phyloP scores from a whole-genome alignment of 768 basidiomycete species.

The Auricularia auricula-judae region DNA sequence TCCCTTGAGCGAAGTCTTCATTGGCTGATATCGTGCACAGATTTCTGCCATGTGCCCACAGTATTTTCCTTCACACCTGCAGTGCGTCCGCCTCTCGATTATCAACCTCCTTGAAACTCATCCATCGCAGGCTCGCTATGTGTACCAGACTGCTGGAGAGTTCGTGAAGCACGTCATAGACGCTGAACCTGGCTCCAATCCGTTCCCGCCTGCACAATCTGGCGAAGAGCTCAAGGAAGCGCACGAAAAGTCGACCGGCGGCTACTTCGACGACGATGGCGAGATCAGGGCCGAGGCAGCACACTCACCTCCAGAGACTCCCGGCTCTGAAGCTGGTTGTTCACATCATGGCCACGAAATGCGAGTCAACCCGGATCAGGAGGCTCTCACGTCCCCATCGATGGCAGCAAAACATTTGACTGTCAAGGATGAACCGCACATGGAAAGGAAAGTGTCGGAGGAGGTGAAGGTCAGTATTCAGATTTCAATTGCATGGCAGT shows the following conservation, averaged over 20 bases:
- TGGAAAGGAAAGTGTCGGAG: neutral
- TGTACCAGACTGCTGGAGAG: slow-evolving; percentile 48
- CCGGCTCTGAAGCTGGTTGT: neutral
- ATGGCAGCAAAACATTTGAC: neutral
- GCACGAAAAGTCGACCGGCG: neutral
- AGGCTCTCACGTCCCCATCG: neutral
- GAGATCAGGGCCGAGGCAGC: neutral
- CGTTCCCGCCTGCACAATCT: neutral
- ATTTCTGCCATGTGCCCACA: slow-evolving; percentile 58
- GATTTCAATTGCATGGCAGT: too few relatives aligned
- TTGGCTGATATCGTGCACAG: neutral
- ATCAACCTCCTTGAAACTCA: slow-evolving; percentile 46
- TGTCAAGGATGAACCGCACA: neutral
- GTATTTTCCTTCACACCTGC: slow-evolving; percentile 57
- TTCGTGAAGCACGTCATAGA: slow-evolving; percentile 59
- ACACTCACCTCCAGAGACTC: neutral
- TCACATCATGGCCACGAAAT: neutral
- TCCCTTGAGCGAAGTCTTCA: neutral
- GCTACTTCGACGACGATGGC: neutral
- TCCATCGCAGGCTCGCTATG: slow-evolving; percentile 52
- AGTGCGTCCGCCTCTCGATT: slow-evolving; percentile 51
- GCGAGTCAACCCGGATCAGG: neutral
- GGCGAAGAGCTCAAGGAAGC: neutral
- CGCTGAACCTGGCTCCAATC: neutral
- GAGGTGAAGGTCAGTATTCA: neutral